Base-by-base conservation (phyloP, 177 flowering plant species). In the Tripterygium wilfordii region DNA sequence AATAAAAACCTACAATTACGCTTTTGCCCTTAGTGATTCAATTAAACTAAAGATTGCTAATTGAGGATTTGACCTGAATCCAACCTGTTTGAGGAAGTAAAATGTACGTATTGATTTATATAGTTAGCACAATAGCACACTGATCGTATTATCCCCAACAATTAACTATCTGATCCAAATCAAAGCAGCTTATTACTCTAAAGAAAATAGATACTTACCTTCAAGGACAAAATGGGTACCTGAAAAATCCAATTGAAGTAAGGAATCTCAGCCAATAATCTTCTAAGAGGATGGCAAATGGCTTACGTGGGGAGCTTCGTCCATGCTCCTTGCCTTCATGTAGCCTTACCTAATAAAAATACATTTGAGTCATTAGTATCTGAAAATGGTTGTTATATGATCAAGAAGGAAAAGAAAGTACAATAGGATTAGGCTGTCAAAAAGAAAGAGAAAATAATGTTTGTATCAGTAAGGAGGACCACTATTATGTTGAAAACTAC, bases 231-330 rank as follows among this genome's bases (percentile, higher is more conserved):
- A 45, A 56, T 44, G 53, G 61, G 65, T 19, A 55, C 18, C 20
- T 42, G 18, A 23, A 9, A 49, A 12, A 17, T 27, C 2, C n/a
- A 52, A 3, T 3, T 20, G 21, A 29, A 33, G 44, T 23, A 53
- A 67, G 42, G 64, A 68, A 59, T 67, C 66, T 61, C 13, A 42
- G 48, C 27, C 45, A 55, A 38, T 57, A 27, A 55, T 38, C 54
- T 46, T 54, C 28, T 23, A 45, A 27, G 43, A 26, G 45, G 55
- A 13, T 50, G 61, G 55, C 61, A 58, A 45, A 50, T 62, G 56
- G 51, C 45, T 51, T 47, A 26, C 27, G 24, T 21, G 17, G 36
- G 43, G 23, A 52, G 45, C 45, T 55, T 54, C 59, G 44, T 55
- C 48, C 54, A n/a, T 49, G 28, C 33, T 53, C 46, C 40, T 51